These are phyloP conservation scores for Malassezia japonica DNA, from an alignment of 1,284 basidiomycete genomes.

Conservation along the genomic window DNA sequence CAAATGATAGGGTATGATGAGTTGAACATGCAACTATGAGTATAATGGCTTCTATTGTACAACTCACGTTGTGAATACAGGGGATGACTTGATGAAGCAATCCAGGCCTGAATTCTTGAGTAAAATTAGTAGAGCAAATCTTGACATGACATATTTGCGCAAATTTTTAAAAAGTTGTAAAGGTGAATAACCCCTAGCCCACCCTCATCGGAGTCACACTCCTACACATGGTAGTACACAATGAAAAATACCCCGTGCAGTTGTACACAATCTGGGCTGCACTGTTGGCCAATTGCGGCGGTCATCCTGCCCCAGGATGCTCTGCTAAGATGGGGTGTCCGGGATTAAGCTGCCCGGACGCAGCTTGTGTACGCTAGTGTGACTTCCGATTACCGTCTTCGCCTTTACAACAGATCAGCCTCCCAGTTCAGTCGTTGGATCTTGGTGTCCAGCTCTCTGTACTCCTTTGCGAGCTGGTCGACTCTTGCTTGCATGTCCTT, in stretches of 20 bases:
- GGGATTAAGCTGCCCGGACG: neutral
- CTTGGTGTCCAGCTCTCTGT: neutral
- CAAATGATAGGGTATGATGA: no score
- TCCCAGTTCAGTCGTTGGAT: constrained; percentile 3
- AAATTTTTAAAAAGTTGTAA: neutral
- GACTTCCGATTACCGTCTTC: neutral
- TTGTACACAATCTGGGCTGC: constrained; percentile 2
- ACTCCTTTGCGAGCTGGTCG: neutral
- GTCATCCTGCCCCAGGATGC: neutral
- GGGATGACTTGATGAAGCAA: no score
- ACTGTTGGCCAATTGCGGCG: neutral
- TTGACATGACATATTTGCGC: neutral
- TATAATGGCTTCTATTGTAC: no score
- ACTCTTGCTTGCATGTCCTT: neutral
- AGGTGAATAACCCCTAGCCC: neutral
- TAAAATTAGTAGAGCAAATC: no score
- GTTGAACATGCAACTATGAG: no score
- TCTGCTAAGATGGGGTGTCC: neutral
- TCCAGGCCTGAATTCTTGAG: no score
- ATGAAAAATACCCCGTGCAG: neutral
- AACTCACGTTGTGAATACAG: no score
- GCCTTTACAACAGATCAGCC: neutral
- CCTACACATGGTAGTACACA: constrained; percentile 5
- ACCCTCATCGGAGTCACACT: neutral
- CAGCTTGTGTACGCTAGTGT: neutral